A percentile compares a stretch with the other conserved stretches of the same genome.
Conservation (phyloP, 2,329 filamentous ascomycete genomes). For the Penicillium sp. region DNA sequence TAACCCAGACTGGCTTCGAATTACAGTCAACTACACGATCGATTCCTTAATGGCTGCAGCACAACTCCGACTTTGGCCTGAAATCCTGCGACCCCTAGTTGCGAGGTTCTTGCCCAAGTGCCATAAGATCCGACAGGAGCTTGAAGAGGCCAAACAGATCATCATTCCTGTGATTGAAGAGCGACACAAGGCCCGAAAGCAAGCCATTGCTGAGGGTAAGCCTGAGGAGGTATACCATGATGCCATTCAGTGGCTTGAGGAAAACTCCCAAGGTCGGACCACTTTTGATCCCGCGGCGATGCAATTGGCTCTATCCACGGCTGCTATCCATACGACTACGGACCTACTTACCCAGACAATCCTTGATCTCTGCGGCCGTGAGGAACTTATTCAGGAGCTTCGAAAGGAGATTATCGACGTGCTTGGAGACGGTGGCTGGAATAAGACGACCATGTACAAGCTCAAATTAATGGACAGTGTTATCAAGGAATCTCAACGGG, state of each 20-base stretch:
- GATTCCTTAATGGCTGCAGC: neutral
- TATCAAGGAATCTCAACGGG: conserved; percentile 9
- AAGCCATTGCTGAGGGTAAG: neutral
- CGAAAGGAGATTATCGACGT: conserved; percentile 21
- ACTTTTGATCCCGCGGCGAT: conserved; percentile 16
- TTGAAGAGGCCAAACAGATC: neutral
- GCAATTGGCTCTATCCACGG: conserved; percentile 21
- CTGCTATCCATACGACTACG: conserved; percentile 21
- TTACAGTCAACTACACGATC: conserved; percentile 3
- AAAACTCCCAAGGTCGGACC: conserved; percentile 16
- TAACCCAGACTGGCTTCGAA: conserved; percentile 1
- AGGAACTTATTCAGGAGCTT: conserved; percentile 10
- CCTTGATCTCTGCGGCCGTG: conserved; percentile 14
- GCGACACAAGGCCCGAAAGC: no score
- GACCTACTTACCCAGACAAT: conserved; percentile 23
- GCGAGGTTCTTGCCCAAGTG: neutral
- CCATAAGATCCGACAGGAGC: neutral
- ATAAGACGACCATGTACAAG: neutral
- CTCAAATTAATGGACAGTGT: conserved; percentile 11
- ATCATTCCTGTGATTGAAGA: conserved; percentile 2
- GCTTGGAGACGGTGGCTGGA: conserved; percentile 2
- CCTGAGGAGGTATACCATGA: conserved; percentile 12
- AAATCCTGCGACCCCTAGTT: neutral
- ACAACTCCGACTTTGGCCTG: neutral
- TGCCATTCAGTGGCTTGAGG: conserved; percentile 25